phyloP scores from a whole-genome alignment of 78 protist genomes.

The Dictyostelium intermedium region DNA sequence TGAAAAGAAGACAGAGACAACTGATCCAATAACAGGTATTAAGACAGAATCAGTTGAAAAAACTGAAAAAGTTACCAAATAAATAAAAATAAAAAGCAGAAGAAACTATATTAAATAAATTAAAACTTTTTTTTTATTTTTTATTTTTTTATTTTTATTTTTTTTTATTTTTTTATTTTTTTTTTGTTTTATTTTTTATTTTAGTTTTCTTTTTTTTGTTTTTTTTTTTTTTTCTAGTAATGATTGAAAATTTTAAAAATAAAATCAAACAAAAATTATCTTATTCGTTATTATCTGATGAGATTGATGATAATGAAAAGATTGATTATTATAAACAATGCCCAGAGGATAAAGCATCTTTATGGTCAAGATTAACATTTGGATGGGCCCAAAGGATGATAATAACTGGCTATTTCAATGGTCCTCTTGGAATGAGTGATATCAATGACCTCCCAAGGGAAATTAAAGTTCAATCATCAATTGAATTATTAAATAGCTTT shows the following conservation, averaged over 20 bases:
- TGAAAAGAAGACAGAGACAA: background rate
- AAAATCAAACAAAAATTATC: background rate
- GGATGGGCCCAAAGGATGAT: constrained; percentile 18
- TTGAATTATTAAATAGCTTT: background rate
- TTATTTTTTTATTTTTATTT: too few relatives aligned
- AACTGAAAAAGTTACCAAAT: background rate
- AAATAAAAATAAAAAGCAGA: background rate
- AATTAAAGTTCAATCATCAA: background rate
- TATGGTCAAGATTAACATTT: background rate
- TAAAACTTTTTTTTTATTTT: too few relatives aligned
- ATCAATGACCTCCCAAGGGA: background rate
- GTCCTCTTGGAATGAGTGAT: constrained; percentile 26
- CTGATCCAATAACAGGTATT: background rate
- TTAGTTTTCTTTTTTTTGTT: too few relatives aligned
- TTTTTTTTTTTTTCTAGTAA: background rate
- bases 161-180: too few relatives aligned
- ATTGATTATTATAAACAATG: background rate
- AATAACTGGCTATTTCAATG: constrained; percentile 15
- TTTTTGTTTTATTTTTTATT: too few relatives aligned
- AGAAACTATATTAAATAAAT: too few relatives aligned
- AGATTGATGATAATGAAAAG: background rate
- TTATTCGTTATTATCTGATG: background rate
- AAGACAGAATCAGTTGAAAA: background rate
- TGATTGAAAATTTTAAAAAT: background rate
- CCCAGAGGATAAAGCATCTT: background rate